phyloP scores from a whole-genome alignment of 2,329 filamentous ascomycete species.

The Ascochyta viciae-villosae region DNA sequence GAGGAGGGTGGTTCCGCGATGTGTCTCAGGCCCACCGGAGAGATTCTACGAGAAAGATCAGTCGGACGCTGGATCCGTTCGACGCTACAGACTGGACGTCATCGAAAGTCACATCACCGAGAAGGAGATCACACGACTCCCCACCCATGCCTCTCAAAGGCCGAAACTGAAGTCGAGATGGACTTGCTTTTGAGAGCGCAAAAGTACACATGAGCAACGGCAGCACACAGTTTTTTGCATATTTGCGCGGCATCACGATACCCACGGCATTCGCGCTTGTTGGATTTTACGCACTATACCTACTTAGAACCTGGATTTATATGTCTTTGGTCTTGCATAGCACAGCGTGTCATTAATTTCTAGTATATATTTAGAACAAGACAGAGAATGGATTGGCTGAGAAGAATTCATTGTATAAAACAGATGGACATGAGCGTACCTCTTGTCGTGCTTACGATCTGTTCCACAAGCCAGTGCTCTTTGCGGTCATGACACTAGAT shows the following conservation, averaged over 20 bases:
- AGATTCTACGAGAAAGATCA: slow-evolving; percentile 48
- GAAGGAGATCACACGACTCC: slow-evolving; percentile 27
- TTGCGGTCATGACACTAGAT: not conserved
- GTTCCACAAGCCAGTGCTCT: not conserved
- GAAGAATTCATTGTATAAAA: not conserved
- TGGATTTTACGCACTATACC: slow-evolving; percentile 25
- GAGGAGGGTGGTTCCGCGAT: slow-evolving; percentile 41
- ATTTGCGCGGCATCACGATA: slow-evolving; percentile 37
- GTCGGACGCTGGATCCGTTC: slow-evolving; percentile 46
- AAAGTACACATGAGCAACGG: slow-evolving; percentile 12
- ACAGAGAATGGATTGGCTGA: not conserved
- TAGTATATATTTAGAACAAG: slow-evolving; percentile 8
- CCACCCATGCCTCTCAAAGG: slow-evolving; percentile 16
- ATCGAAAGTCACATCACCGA: slow-evolving; percentile 32
- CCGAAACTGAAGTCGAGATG: slow-evolving; percentile 30
- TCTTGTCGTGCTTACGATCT: not conserved
- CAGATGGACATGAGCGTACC: not conserved
- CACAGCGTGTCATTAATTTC: slow-evolving; percentile 18
- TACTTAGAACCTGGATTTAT: slow-evolving; percentile 25
- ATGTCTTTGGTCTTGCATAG: slow-evolving; percentile 14
- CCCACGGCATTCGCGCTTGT: slow-evolving; percentile 34
- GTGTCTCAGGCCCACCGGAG: slow-evolving; percentile 41
- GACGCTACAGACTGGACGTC: slow-evolving; percentile 47
- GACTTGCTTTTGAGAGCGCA: slow-evolving; percentile 34
- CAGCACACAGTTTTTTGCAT: slow-evolving; percentile 23